Percentiles rank a stretch among this genome's conserved stretches.
These are phyloP conservation scores for Carex sylvatica DNA, from an alignment of 202 grass and related monocot species.

Conservation along the genomic window DNA sequence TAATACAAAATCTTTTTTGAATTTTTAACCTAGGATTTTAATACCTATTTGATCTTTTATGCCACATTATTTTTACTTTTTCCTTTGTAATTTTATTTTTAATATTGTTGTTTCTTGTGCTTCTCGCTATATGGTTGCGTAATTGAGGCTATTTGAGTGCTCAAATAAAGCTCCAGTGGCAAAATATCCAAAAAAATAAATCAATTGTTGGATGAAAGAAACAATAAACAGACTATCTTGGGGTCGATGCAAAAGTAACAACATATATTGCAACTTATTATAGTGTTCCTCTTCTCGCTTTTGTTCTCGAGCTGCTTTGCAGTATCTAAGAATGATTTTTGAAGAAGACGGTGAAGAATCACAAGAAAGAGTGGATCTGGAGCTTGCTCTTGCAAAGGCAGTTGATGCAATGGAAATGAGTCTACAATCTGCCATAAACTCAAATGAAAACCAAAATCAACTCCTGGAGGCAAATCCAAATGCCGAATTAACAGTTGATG, in stretches of 20 bases:
- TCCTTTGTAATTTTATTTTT: neutral
- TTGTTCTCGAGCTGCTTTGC: conserved; percentile 6
- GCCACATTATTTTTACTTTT: neutral
- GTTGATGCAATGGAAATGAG: conserved; percentile 81
- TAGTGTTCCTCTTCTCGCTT: conserved; percentile 6
- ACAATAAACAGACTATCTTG: neutral
- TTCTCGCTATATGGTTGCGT: neutral
- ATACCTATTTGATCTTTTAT: neutral
- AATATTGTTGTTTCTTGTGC: conserved; percentile 1
- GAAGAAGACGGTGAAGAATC: conserved; percentile 53
- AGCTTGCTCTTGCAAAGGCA: conserved; percentile 63
- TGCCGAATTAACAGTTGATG: conserved; percentile 39
- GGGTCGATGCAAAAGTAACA: neutral
- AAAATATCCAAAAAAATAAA: neutral
- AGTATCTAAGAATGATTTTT: conserved; percentile 86
- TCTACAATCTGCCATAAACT: conserved; percentile 24
- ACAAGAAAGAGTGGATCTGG: conserved; percentile 48
- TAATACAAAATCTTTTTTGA: neutral
- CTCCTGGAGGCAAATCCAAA: conserved; percentile 25
- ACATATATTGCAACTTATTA: neutral
- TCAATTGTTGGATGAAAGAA: neutral
- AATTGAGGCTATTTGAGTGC: neutral
- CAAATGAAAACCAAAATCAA: conserved; percentile 15
- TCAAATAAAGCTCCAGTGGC: neutral
- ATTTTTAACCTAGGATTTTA: neutral